Percentiles rank a stretch among this genome's conserved stretches.
Evolutionary conservation across 345 rosid species (phyloP).

Genomic region (Pistacia atlantica): DNA sequence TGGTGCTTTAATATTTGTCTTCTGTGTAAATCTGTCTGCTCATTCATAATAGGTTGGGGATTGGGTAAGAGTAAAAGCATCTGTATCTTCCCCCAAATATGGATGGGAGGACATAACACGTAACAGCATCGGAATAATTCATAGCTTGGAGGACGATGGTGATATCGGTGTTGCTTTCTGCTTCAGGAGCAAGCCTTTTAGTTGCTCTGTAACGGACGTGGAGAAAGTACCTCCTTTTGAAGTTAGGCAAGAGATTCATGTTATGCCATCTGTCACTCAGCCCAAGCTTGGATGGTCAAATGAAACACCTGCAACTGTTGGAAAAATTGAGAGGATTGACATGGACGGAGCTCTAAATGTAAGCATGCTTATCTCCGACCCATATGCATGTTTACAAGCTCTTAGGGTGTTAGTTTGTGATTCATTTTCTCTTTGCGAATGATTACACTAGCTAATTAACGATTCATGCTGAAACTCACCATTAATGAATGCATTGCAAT

Average conservation of each 20-base stretch:
- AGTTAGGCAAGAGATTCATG: slow-evolving; percentile 86
- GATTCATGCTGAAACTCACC: neutral
- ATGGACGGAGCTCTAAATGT: slow-evolving; percentile 98
- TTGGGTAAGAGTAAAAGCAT: slow-evolving; percentile 94
- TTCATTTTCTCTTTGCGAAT: neutral
- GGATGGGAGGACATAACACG: slow-evolving; percentile 96
- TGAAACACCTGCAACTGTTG: slow-evolving; percentile 93
- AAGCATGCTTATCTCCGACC: slow-evolving; percentile 31
- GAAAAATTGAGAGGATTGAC: slow-evolving; percentile 82
- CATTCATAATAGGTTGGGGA: slow-evolving; percentile 75
- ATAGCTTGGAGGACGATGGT: slow-evolving; percentile 95
- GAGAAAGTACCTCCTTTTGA: slow-evolving; percentile 89
- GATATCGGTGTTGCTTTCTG: slow-evolving; percentile 94
- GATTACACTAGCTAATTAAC: neutral
- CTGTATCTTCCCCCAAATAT: slow-evolving; percentile 93
- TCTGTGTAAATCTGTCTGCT: slow-evolving; percentile 20
- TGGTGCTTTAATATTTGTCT: slow-evolving; percentile 8
- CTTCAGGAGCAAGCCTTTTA: slow-evolving; percentile 86
- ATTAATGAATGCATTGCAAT: too few species aligned
- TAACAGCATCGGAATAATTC: slow-evolving; percentile 82
- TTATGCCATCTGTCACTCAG: slow-evolving; percentile 73
- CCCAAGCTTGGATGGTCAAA: slow-evolving; percentile 98
- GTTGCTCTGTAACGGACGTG: slow-evolving; percentile 90
- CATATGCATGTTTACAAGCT: neutral
- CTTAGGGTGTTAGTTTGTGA: neutral